Conservation (phyloP, 345 rosid genomes). For the Odontarrhena argentea region DNA sequence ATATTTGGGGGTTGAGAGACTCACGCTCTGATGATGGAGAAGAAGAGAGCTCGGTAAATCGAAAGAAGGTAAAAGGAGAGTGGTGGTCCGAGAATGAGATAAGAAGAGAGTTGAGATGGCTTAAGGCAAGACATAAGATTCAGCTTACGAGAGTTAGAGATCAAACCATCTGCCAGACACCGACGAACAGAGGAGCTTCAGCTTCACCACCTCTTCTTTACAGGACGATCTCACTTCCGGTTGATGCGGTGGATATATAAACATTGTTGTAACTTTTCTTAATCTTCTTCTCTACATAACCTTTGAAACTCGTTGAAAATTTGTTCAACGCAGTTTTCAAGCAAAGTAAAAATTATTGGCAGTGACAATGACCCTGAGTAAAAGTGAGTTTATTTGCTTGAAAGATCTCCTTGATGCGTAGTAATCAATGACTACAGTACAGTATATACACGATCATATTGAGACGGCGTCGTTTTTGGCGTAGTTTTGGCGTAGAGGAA, state of each 20-base stretch:
- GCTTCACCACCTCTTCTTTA: slow-evolving; percentile 67
- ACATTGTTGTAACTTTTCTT: slow-evolving; percentile 4
- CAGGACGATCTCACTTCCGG: slow-evolving; percentile 85
- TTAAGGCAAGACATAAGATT: slow-evolving; percentile 76
- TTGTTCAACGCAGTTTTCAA: too few species aligned
- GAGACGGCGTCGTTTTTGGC: slow-evolving; percentile 11
- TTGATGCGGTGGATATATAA: slow-evolving; percentile 76
- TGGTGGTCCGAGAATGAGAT: slow-evolving; percentile 65
- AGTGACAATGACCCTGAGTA: too few species aligned
- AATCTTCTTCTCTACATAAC: too few species aligned
- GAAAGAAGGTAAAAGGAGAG: slow-evolving; percentile 21
- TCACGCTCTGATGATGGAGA: slow-evolving; percentile 50
- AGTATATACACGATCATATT: too few species aligned
- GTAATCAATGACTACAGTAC: too few species aligned
- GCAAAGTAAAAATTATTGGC: too few species aligned
- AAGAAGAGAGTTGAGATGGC: slow-evolving; percentile 84
- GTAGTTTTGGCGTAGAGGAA: slow-evolving; percentile 1
- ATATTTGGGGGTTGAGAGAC: slow-evolving; percentile 65
- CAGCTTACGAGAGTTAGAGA: slow-evolving; percentile 62
- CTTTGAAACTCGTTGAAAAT: too few species aligned
- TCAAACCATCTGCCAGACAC: slow-evolving; percentile 35
- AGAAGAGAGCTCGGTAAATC: slow-evolving; percentile 3
- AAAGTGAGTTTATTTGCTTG: too few species aligned
- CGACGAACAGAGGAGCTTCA: slow-evolving; percentile 37
- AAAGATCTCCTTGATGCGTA: too few species aligned